A percentile compares a stretch with the other conserved stretches of the same genome.
These are phyloP conservation scores for Thelephora aurantiotincta DNA, from an alignment of 768 basidiomycete genomes.

Conservation along the genomic window DNA sequence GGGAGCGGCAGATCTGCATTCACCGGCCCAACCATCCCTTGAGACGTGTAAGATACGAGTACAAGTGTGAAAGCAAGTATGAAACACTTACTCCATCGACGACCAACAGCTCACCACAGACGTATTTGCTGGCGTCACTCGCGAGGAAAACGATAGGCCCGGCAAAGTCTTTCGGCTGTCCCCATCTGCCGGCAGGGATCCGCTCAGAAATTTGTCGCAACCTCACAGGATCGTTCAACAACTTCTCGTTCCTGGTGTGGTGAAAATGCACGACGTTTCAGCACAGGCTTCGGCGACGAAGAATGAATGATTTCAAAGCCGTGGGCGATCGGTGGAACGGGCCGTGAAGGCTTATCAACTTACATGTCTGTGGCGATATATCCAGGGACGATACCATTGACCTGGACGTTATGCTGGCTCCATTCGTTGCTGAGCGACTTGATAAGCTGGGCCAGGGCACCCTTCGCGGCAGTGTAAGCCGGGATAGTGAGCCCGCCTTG, in stretches of 20 bases:
- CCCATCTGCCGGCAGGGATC: conserved; percentile 60
- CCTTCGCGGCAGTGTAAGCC: conserved; percentile 87
- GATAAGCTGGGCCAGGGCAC: conserved; percentile 72
- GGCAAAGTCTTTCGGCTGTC: conserved; percentile 48
- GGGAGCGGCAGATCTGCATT: neutral
- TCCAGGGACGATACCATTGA: conserved; percentile 80
- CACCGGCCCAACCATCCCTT: conserved; percentile 17
- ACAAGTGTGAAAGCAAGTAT: neutral
- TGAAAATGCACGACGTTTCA: neutral
- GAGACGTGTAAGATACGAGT: neutral
- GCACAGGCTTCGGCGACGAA: neutral
- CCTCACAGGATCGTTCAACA: conserved; percentile 46
- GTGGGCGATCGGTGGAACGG: neutral
- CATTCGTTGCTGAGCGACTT: conserved; percentile 92
- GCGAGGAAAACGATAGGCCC: conserved; percentile 57
- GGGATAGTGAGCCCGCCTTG: conserved; percentile 59
- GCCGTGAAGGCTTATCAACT: conserved; percentile 8
- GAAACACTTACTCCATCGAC: conserved; percentile 49
- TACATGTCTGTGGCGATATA: conserved; percentile 87
- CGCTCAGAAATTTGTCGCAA: conserved; percentile 56
- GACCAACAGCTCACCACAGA: conserved; percentile 52
- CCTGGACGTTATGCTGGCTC: conserved; percentile 77
- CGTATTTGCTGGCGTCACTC: conserved; percentile 47
- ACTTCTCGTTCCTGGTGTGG: conserved; percentile 43
- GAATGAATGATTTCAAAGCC: neutral